phyloP scores from a whole-genome alignment of 495 filamentous ascomycete species.

The Trichoderma parareesei region DNA sequence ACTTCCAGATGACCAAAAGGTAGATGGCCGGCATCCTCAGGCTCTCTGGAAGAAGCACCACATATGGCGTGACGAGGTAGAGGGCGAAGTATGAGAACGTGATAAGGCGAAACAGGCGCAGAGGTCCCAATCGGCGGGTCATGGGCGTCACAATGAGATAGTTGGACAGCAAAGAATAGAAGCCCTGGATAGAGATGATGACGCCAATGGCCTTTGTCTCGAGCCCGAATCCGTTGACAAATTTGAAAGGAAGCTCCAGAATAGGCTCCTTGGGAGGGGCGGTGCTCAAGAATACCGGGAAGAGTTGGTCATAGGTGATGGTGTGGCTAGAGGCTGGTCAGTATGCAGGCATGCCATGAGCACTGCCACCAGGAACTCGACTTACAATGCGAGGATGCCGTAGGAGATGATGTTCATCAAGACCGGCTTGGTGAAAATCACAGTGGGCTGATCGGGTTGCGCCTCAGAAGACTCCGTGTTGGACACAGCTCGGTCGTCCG shows the following conservation, averaged over 20 bases:
- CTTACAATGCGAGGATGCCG: constrained; percentile 93
- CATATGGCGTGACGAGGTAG: constrained; percentile 81
- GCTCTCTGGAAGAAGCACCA: constrained; percentile 67
- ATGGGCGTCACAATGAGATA: constrained; percentile 74
- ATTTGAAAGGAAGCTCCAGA: constrained; percentile 66
- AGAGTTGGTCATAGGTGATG: constrained; percentile 88
- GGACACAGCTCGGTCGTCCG: background rate
- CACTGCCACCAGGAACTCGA: constrained; percentile 19
- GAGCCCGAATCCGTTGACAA: constrained; percentile 78
- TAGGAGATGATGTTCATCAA: constrained; percentile 77
- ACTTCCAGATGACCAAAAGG: constrained; percentile 73
- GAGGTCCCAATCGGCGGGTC: constrained; percentile 60
- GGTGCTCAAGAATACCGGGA: constrained; percentile 86
- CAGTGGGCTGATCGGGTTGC: constrained; percentile 13
- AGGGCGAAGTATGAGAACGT: constrained; percentile 78
- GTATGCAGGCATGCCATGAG: background rate
- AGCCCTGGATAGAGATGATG: constrained; percentile 82
- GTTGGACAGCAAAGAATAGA: constrained; percentile 79
- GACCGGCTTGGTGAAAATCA: constrained; percentile 69
- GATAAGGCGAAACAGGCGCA: constrained; percentile 71
- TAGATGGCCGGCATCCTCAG: constrained; percentile 68
- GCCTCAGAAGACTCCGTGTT: background rate
- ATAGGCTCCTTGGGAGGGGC: constrained; percentile 39
- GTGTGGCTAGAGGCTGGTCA: constrained; percentile 44
- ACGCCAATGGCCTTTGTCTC: constrained; percentile 75